Conservation (phyloP, 2,329 filamentous ascomycete species). For the Botrytis medusae region DNA sequence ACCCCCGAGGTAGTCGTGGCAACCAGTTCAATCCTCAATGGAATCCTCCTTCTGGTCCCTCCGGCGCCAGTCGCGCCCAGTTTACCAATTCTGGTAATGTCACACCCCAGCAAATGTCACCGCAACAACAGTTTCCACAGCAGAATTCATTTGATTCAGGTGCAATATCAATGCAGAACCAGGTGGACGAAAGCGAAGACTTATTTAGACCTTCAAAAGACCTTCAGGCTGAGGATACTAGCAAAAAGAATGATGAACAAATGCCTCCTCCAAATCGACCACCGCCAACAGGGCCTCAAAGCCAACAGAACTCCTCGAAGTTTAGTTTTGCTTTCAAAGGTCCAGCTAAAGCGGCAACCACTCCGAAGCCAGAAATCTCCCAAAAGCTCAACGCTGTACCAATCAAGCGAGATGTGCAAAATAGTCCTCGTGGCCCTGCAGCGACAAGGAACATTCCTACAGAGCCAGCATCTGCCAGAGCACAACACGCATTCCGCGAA, state of each 20-base stretch:
- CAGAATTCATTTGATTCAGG: slow-evolving; percentile 29
- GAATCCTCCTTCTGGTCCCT: slow-evolving; percentile 54
- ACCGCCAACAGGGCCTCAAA: slow-evolving; percentile 46
- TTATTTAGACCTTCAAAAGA: slow-evolving; percentile 65
- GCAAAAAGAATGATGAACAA: slow-evolving; percentile 50
- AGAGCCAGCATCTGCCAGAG: slow-evolving; percentile 53
- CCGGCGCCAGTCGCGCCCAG: slow-evolving; percentile 51
- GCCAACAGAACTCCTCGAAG: slow-evolving; percentile 53
- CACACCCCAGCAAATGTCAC: slow-evolving; percentile 39
- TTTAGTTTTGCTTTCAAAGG: slow-evolving; percentile 94
- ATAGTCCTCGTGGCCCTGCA: slow-evolving; percentile 43
- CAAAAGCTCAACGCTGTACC: slow-evolving; percentile 63
- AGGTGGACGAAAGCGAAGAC: slow-evolving; percentile 55
- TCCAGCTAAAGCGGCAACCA: slow-evolving; percentile 57
- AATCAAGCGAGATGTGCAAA: slow-evolving; percentile 31
- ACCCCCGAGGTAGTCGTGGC: slow-evolving; percentile 43
- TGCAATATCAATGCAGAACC: slow-evolving; percentile 39
- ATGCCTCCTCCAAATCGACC: slow-evolving; percentile 55
- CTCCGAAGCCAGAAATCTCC: slow-evolving; percentile 63
- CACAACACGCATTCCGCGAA: slow-evolving; percentile 36
- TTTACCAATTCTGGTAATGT: slow-evolving; percentile 43
- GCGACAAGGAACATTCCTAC: slow-evolving; percentile 49
- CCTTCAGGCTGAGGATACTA: slow-evolving; percentile 61
- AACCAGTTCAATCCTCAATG: slow-evolving; percentile 69
- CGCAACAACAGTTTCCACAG: slow-evolving; percentile 35